Evolutionary conservation across 768 basidiomycete species (phyloP).

Genomic region (Mycena sanguinolenta): DNA sequence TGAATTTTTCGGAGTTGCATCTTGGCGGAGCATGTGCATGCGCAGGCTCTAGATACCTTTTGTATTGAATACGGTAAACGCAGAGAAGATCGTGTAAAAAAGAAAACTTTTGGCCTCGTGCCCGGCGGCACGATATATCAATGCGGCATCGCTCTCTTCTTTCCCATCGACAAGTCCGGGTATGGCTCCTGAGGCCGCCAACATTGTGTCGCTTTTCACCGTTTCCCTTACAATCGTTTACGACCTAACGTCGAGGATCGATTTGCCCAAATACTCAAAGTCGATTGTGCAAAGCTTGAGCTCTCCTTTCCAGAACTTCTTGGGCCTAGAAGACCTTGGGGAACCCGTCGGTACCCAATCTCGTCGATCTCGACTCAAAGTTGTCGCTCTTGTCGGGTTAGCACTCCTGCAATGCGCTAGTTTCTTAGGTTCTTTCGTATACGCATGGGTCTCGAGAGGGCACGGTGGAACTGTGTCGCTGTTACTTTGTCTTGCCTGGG

Average conservation of each 20-base stretch:
- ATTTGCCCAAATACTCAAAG: constrained; percentile 44
- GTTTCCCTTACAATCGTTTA: constrained; percentile 46
- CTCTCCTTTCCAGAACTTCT: constrained; percentile 66
- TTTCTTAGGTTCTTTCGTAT: constrained; percentile 60
- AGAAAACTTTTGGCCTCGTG: not conserved
- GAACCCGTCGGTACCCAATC: constrained; percentile 51
- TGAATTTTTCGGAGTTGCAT: too few species aligned
- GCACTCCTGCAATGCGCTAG: constrained; percentile 54
- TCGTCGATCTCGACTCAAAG: constrained; percentile 46
- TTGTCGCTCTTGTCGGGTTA: constrained; percentile 51
- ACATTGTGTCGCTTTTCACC: constrained; percentile 32
- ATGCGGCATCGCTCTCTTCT: not conserved
- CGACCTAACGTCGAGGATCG: constrained; percentile 45
- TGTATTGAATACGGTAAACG: too few species aligned
- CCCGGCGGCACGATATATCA: not conserved
- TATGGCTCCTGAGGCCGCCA: constrained; percentile 7
- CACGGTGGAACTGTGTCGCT: constrained; percentile 41
- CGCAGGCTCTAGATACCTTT: too few species aligned
- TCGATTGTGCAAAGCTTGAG: constrained; percentile 40
- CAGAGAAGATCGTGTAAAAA: too few species aligned
- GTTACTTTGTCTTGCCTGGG: constrained; percentile 63
- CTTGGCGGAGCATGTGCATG: too few species aligned
- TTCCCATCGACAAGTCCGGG: not conserved
- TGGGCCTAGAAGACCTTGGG: constrained; percentile 64
- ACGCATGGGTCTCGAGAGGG: constrained; percentile 46